These are phyloP conservation scores for Lachnellula hyalina DNA, from an alignment of 2,329 filamentous ascomycete species.

Conservation along the genomic window DNA sequence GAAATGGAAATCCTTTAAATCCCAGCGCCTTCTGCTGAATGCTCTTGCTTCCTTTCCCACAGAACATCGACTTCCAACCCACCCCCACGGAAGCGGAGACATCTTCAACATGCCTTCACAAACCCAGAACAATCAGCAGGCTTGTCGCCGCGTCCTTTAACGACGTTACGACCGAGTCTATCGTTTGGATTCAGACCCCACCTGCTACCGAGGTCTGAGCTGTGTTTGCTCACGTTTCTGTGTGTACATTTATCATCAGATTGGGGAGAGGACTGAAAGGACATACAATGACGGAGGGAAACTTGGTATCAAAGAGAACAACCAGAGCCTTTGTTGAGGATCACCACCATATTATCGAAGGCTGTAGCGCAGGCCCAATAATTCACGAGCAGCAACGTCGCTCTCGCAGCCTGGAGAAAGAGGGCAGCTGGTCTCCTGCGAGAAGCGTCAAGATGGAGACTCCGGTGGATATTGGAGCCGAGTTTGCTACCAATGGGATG, in stretches of 20 bases:
- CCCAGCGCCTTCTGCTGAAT: neutral
- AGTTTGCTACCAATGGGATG: constrained; percentile 2
- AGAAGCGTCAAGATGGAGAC: constrained; percentile 2
- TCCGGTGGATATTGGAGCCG: constrained; percentile 15
- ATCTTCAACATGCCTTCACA: constrained; percentile 15
- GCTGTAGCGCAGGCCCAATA: constrained; percentile 1
- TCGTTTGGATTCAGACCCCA: neutral
- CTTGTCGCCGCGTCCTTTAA: constrained; percentile 16
- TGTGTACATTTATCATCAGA: neutral
- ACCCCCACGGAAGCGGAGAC: constrained; percentile 6
- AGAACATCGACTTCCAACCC: neutral
- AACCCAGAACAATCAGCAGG: constrained; percentile 9
- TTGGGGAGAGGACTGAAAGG: neutral
- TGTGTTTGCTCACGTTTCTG: neutral
- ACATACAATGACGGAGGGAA: constrained; percentile 9
- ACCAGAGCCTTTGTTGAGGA: constrained; percentile 19
- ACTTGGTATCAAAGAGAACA: constrained; percentile 19
- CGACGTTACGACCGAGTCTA: constrained; percentile 4
- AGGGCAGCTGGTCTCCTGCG: constrained; percentile 5
- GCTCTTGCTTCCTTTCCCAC: neutral
- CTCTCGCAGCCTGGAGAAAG: constrained; percentile 9
- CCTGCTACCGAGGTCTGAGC: neutral
- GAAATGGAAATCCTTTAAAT: neutral
- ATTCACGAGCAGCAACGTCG: constrained; percentile 3
- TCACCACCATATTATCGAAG: constrained; percentile 6